Percentiles rank a stretch among this genome's conserved stretches.
Evolutionary conservation across 495 filamentous ascomycete species (phyloP).

Genomic region (Halenospora varia): DNA sequence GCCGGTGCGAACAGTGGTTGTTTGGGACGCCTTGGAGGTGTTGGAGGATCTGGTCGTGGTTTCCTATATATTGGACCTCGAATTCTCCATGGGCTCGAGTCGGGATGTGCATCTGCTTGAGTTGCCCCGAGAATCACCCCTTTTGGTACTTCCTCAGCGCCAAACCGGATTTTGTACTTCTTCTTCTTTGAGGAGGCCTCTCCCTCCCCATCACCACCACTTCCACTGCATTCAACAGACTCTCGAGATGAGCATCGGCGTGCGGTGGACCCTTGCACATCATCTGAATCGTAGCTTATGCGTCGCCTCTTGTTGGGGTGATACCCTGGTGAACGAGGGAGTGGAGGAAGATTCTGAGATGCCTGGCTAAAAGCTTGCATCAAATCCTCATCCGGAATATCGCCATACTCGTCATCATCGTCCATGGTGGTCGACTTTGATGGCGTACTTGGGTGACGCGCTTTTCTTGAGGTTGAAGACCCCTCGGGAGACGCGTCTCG

Average conservation of each 20-base stretch:
- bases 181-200: constrained; percentile 15
- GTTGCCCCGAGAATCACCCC: constrained; percentile 19
- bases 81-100: constrained; percentile 27
- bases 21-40: constrained; percentile 1
- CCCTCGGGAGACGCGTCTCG: background rate
- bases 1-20: background rate
- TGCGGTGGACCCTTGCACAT: constrained; percentile 1
- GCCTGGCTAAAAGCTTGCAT: constrained; percentile 23
- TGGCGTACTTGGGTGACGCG: background rate
- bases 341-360: constrained; percentile 21
- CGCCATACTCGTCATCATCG: constrained; percentile 22
- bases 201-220: constrained; percentile 12
- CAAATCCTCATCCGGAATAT: constrained; percentile 24
- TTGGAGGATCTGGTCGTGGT: constrained; percentile 16
- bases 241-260: constrained; percentile 2
- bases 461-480: background rate
- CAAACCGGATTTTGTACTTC: constrained; percentile 24
- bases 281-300: constrained; percentile 2
- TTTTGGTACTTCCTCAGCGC: constrained; percentile 11
- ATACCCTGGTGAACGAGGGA: background rate
- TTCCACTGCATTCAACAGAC: constrained; percentile 3
- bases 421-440: constrained; percentile 9
- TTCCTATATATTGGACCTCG: constrained; percentile 25
- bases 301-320: constrained; percentile 6
- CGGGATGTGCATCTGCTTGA: constrained; percentile 20